A percentile compares a stretch with the other conserved stretches of the same genome.
Evolutionary conservation across 768 basidiomycete species (phyloP).

Genomic region (Russula griseocarnosa): DNA sequence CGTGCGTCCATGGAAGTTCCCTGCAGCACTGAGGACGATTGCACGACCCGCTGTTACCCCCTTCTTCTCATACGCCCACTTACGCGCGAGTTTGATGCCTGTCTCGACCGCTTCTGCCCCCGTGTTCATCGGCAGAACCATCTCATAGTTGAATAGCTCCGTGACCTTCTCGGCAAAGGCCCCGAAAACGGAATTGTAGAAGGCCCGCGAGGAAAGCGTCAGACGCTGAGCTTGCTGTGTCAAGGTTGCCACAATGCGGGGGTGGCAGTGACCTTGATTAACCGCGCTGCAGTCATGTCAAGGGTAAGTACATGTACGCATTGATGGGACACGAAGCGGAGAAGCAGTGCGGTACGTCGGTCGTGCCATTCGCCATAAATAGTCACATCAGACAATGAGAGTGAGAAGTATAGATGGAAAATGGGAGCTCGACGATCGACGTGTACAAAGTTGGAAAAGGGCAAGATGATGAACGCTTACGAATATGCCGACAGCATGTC

Average conservation of each 20-base stretch:
- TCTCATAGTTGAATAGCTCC: slow-evolving; percentile 84
- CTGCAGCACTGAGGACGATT: slow-evolving; percentile 76
- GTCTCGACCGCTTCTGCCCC: slow-evolving; percentile 99
- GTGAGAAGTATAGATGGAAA: neutral
- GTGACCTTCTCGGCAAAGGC: slow-evolving; percentile 85
- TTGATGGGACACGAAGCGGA: neutral
- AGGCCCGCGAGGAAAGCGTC: slow-evolving; percentile 92
- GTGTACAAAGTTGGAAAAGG: slow-evolving; percentile 9
- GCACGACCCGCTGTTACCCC: slow-evolving; percentile 78
- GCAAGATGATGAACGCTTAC: slow-evolving; percentile 44
- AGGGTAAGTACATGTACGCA: neutral
- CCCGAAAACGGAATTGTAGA: slow-evolving; percentile 91
- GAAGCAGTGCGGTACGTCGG: neutral
- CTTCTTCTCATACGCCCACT: slow-evolving; percentile 94
- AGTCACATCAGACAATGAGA: neutral
- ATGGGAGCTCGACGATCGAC: neutral
- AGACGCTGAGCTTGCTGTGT: slow-evolving; percentile 82
- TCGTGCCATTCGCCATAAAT: neutral
- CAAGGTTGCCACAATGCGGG: slow-evolving; percentile 76
- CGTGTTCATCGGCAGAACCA: slow-evolving; percentile 98
- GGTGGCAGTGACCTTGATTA: slow-evolving; percentile 95
- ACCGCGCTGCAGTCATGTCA: slow-evolving; percentile 55
- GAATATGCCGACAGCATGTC: slow-evolving; percentile 98
- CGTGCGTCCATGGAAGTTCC: slow-evolving; percentile 96
- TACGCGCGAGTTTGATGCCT: slow-evolving; percentile 89